Percentiles rank a stretch among this genome's conserved stretches.
Conservation (phyloP, 1,284 basidiomycete genomes). For the Sphagnurus paluster region DNA sequence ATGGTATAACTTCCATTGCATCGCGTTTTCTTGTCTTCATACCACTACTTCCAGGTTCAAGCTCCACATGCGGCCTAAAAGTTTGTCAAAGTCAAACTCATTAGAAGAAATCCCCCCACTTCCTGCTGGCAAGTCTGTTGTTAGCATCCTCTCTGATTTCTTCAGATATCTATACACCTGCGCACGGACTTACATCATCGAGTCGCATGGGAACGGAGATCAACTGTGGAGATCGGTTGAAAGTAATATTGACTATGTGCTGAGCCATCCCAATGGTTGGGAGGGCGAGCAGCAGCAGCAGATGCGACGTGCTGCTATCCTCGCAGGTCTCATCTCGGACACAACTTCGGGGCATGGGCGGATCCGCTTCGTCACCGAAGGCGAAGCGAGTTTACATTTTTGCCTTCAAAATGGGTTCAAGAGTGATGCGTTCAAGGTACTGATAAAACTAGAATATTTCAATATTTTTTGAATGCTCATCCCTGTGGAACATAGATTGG, state of each 20-base stretch:
- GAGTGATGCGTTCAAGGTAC: constrained; percentile 38
- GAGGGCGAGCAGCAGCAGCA: constrained; percentile 40
- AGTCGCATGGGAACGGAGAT: constrained; percentile 44
- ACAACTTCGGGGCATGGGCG: constrained; percentile 33
- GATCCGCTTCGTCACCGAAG: constrained; percentile 49
- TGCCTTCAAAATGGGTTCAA: constrained; percentile 41
- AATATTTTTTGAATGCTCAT: not conserved
- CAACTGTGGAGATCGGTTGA: constrained; percentile 32
- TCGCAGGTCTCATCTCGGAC: constrained; percentile 34
- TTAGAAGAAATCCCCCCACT: constrained; percentile 36
- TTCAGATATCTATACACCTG: constrained; percentile 49
- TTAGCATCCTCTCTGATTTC: constrained; percentile 49
- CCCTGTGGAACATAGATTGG: constrained; percentile 25
- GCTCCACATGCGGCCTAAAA: constrained; percentile 26
- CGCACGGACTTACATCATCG: constrained; percentile 46
- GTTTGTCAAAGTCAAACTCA: constrained; percentile 5
- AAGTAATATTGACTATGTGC: constrained; percentile 31
- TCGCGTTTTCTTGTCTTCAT: not conserved
- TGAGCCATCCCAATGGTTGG: constrained; percentile 46
- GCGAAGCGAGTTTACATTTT: constrained; percentile 50
- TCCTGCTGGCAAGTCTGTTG: constrained; percentile 38
- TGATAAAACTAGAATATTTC: not conserved
- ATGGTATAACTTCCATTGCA: constrained; percentile 19
- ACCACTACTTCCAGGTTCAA: too few relatives aligned
- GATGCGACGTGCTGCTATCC: constrained; percentile 40